Evolutionary conservation across 2,329 filamentous ascomycete species (phyloP), one percentile per base, ranked within the genome.

Genomic region (Trichoderma atrobrunneum): DNA sequence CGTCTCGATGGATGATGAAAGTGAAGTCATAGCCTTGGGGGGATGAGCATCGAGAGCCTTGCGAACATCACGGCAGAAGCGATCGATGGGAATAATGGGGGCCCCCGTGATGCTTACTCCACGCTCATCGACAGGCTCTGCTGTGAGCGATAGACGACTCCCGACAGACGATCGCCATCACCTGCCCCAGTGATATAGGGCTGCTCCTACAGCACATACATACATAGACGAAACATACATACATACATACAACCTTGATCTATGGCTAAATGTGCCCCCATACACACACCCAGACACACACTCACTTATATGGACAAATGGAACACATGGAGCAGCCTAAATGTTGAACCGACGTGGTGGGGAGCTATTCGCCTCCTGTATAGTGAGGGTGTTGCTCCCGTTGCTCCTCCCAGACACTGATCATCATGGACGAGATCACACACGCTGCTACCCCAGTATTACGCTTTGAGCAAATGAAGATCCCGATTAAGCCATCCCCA

Each of bases 21-120:
- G 65, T 68, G 65, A 68, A 68, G 65, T 68, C 65, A 60, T 60
- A 68, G 65, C 62, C 62, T 51, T 34, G 21, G 14, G 14, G 36
- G 36, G 36, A 39, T n/a, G 28, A 18, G 48, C 28, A n/a, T 12
- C 63, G 43, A 56, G 21, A 66, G 30, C 30, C 54, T 66, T 48
- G 28, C 63, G 43, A 66, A 21, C 43, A 36, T 36, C 48, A 59
- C 28, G 28, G 56, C 56, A 59, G 14, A 56, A 59, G 56, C 26
- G 56, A 65, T 65, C 39, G 43, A 21, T 39, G 14, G 61, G 26
- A 32, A 64, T 32, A 51, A 21, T 34, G 21, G 39, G 30, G 24
- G 65, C 14, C 65, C 65, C 26, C 65, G 65, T 68, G 65, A 68
- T 60, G 65, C 36, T 24, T 26, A 56, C 56, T 59, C 18, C 34